Percentiles rank a stretch among this genome's conserved stretches.
phyloP scores from a whole-genome alignment of 2,329 filamentous ascomycete species.

The Cytospora piceae region DNA sequence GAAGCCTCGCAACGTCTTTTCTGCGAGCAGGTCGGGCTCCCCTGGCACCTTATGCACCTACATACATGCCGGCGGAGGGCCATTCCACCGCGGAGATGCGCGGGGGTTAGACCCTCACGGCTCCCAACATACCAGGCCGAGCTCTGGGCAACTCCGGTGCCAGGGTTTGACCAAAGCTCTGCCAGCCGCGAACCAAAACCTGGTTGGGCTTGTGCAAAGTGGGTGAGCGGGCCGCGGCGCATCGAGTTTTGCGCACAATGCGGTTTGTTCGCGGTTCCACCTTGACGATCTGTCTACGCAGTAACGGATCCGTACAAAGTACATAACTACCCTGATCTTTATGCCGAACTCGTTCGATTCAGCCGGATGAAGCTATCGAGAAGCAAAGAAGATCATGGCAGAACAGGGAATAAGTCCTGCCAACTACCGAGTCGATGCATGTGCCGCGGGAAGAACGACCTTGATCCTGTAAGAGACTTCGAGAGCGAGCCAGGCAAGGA shows the following conservation, averaged over 20 bases:
- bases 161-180: slow-evolving; percentile 16
- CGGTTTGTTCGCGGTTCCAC: slow-evolving; percentile 16
- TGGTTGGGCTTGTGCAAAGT: slow-evolving; percentile 12
- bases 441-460: not conserved
- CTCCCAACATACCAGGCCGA: not conserved
- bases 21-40: not conserved
- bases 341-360: not conserved
- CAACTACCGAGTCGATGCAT: not conserved
- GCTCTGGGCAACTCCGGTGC: slow-evolving; percentile 17
- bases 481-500: not conserved
- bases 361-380: not conserved
- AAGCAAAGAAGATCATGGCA: not conserved
- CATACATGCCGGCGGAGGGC: not conserved
- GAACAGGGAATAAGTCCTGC: not conserved
- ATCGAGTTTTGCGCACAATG: slow-evolving; percentile 25
- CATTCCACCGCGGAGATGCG: slow-evolving; percentile 8
- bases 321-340: not conserved
- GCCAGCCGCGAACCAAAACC: slow-evolving; percentile 15
- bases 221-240: slow-evolving; percentile 21
- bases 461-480: not conserved
- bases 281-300: slow-evolving; percentile 7
- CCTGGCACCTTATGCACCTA: not conserved
- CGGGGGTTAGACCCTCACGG: slow-evolving; percentile 2
- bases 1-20: not conserved
- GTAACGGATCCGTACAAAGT: not conserved